A percentile compares a stretch with the other conserved stretches of the same genome.
Conservation (phyloP, 805 yeast genomes). For the Ogataea nakhonphanomensis region DNA sequence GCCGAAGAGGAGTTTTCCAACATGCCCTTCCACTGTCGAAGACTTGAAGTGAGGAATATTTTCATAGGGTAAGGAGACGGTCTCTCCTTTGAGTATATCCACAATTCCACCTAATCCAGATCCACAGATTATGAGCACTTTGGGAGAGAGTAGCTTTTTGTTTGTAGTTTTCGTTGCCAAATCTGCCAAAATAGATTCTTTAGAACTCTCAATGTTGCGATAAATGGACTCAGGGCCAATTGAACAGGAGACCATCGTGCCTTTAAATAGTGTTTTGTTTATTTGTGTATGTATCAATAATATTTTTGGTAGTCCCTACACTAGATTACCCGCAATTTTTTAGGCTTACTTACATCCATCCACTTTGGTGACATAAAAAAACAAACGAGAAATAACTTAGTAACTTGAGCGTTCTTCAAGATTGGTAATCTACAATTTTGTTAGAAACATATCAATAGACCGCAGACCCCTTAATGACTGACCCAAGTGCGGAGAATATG, state of each 20-base stretch:
- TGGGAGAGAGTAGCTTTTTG: conserved; percentile 39
- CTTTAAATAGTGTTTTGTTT: neutral
- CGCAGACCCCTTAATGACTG: neutral
- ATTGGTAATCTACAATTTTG: neutral
- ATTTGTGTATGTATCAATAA: no score
- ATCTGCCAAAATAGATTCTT: conserved; percentile 9
- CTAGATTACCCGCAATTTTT: neutral
- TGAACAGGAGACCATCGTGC: neutral
- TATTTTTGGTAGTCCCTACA: no score
- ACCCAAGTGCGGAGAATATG: conserved; percentile 1
- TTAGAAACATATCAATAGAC: no score
- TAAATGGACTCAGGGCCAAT: neutral
- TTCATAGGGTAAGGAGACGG: conserved; percentile 54
- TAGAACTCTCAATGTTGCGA: conserved; percentile 17
- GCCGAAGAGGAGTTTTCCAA: conserved; percentile 80
- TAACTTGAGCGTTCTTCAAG: neutral
- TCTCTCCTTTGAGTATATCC: conserved; percentile 40
- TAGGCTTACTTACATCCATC: neutral
- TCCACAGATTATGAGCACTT: conserved; percentile 83
- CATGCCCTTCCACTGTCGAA: conserved; percentile 90
- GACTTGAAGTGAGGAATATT: conserved; percentile 76
- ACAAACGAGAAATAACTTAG: conserved; percentile 1
- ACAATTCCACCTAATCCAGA: conserved; percentile 91
- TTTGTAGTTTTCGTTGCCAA: conserved; percentile 10
- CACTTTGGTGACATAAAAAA: conserved; percentile 3